phyloP scores from a whole-genome alignment of 164 flowering plant species.

The Vitis rotundifolia region DNA sequence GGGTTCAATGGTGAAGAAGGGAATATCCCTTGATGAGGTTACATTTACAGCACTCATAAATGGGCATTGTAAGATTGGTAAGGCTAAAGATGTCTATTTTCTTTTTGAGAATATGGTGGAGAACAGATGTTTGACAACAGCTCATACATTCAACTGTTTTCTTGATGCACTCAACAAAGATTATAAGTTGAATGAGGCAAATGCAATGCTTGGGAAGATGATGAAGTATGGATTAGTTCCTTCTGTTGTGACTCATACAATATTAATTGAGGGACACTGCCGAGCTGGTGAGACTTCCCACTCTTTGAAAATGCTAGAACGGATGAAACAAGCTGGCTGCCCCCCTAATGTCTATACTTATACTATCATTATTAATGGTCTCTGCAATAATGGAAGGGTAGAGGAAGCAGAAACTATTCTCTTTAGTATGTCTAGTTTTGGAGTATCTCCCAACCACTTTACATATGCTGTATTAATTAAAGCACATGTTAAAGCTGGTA shows the following conservation, averaged over 20 bases:
- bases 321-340: constrained; percentile 29
- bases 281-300: constrained; percentile 20
- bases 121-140: constrained; percentile 3
- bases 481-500: constrained; percentile 27
- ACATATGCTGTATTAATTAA: constrained; percentile 25
- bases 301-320: constrained; percentile 21
- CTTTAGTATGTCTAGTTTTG: constrained; percentile 16
- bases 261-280: constrained; percentile 24
- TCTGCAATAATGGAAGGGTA: constrained; percentile 26
- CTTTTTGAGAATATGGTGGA: constrained; percentile 20
- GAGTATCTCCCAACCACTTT: constrained; percentile 16
- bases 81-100: constrained; percentile 15
- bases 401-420: constrained; percentile 32
- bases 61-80: constrained; percentile 24
- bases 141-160: constrained; percentile 26
- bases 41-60: constrained; percentile 20
- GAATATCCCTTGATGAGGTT: constrained; percentile 17
- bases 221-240: constrained; percentile 33
- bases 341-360: constrained; percentile 36
- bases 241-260: constrained; percentile 38
- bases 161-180: constrained; percentile 30
- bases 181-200: constrained; percentile 17
- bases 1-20: constrained; percentile 22
- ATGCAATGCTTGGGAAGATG: constrained; percentile 36
- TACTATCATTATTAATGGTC: constrained; percentile 23